phyloP scores from a whole-genome alignment of 768 basidiomycete genomes.

The Crucibulum laeve region DNA sequence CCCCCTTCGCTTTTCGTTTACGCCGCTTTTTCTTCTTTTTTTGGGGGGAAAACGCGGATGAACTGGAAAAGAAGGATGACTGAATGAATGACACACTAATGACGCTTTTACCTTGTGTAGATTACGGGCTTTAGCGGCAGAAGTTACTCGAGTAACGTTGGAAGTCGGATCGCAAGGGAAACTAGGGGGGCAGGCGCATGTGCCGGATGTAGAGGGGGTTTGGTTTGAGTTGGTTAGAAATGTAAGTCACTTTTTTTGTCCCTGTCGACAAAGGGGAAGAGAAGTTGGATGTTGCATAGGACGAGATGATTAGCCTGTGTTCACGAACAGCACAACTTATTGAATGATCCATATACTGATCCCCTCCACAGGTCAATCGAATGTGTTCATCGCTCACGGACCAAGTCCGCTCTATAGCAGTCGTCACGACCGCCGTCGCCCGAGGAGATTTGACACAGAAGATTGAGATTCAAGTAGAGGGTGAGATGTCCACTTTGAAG shows the following conservation, averaged over 20 bases:
- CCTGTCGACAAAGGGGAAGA: background rate
- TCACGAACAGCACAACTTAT: too few species aligned
- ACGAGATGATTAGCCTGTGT: too few species aligned
- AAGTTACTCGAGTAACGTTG: slow-evolving; percentile 79
- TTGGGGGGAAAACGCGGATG: too few species aligned
- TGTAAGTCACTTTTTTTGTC: slow-evolving; percentile 30
- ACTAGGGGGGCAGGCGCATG: slow-evolving; percentile 83
- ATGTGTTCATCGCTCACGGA: slow-evolving; percentile 82
- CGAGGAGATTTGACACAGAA: slow-evolving; percentile 89
- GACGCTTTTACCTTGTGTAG: too few species aligned
- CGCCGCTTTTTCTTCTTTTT: too few species aligned
- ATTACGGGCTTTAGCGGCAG: slow-evolving; percentile 65
- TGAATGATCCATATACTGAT: too few species aligned
- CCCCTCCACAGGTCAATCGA: slow-evolving; percentile 52
- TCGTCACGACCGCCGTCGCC: slow-evolving; percentile 87
- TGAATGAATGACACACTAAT: too few species aligned
- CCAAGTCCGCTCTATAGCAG: slow-evolving; percentile 78
- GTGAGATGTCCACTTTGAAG: slow-evolving; percentile 83
- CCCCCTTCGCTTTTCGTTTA: too few species aligned
- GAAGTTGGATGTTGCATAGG: too few species aligned
- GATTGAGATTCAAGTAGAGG: slow-evolving; percentile 86
- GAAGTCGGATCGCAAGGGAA: slow-evolving; percentile 89
- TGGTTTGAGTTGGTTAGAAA: slow-evolving; percentile 81
- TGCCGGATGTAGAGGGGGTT: slow-evolving; percentile 90
- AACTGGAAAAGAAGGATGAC: too few species aligned